Evolutionary conservation across 176 grass and related monocot genomes (phyloP).

Genomic region (Oryza glumipatula): DNA sequence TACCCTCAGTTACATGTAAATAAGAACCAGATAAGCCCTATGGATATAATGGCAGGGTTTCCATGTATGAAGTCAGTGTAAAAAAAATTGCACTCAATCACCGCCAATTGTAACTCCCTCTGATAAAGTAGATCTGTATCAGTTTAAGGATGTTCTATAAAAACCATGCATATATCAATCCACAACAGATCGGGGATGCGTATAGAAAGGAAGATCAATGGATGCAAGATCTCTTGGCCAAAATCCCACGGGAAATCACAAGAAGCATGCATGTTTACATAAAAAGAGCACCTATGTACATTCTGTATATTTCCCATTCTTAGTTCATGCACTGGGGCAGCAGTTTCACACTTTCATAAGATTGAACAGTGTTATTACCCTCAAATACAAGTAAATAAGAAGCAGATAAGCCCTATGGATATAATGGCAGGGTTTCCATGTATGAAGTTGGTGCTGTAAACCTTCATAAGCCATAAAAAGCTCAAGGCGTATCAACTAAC

Average conservation of each 20-base stretch:
- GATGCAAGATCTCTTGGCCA: background rate
- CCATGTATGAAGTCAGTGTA: too few species aligned
- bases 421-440: background rate
- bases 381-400: conserved; percentile 15
- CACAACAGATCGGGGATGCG: background rate
- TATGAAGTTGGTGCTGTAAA: background rate
- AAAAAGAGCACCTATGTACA: conserved; percentile 16
- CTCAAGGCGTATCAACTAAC: conserved; percentile 31
- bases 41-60: too few species aligned
- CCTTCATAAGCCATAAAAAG: background rate
- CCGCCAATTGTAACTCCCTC: background rate
- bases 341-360: background rate
- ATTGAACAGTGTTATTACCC: conserved; percentile 25
- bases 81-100: background rate
- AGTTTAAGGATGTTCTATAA: background rate
- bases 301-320: conserved; percentile 2
- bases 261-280: background rate
- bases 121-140: background rate
- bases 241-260: background rate
- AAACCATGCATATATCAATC: background rate
- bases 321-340: background rate
- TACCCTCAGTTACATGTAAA: too few species aligned
- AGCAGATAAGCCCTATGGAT: background rate
- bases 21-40: too few species aligned
- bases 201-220: background rate